Evolutionary conservation across 2,329 filamentous ascomycete genomes (phyloP).

Genomic region (Penicillium sp.): DNA sequence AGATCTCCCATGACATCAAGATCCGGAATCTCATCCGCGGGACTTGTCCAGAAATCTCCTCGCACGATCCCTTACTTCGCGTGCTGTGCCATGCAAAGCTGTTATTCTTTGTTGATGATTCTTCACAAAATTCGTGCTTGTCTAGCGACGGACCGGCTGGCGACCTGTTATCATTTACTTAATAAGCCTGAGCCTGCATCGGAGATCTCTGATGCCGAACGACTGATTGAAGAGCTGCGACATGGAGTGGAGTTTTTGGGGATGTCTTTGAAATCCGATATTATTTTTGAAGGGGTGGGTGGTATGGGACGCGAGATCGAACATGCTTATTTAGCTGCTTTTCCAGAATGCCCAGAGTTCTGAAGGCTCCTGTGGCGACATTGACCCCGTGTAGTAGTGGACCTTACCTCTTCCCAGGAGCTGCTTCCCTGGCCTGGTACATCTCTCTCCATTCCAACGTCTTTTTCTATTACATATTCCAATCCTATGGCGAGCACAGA

Average conservation of each 20-base stretch:
- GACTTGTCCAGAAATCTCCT: constrained; percentile 2
- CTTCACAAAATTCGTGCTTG: constrained; percentile 23
- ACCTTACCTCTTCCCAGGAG: constrained; percentile 9
- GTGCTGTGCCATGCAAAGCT: constrained; percentile 27
- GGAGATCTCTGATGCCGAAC: constrained; percentile 25
- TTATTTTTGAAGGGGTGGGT: constrained; percentile 26
- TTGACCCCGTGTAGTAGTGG: background rate
- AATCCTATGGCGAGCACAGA: background rate
- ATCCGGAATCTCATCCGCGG: background rate
- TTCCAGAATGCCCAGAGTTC: constrained; percentile 9
- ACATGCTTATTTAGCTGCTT: constrained; percentile 21
- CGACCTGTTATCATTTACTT: constrained; percentile 24
- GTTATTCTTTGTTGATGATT: constrained; percentile 27
- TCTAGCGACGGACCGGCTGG: constrained; percentile 16
- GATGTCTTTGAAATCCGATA: constrained; percentile 18
- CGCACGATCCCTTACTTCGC: constrained; percentile 25
- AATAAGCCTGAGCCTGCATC: constrained; percentile 19
- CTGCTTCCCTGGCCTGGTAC: constrained; percentile 7
- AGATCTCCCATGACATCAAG: background rate
- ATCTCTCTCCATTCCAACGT: background rate
- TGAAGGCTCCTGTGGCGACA: background rate
- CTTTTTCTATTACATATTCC: background rate
- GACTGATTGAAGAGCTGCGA: constrained; percentile 26
- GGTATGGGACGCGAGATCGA: constrained; percentile 28
- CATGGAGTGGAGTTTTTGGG: constrained; percentile 21